Base-by-base conservation (phyloP, 2,329 filamentous ascomycete genomes). In the Cladosporium sp. region DNA sequence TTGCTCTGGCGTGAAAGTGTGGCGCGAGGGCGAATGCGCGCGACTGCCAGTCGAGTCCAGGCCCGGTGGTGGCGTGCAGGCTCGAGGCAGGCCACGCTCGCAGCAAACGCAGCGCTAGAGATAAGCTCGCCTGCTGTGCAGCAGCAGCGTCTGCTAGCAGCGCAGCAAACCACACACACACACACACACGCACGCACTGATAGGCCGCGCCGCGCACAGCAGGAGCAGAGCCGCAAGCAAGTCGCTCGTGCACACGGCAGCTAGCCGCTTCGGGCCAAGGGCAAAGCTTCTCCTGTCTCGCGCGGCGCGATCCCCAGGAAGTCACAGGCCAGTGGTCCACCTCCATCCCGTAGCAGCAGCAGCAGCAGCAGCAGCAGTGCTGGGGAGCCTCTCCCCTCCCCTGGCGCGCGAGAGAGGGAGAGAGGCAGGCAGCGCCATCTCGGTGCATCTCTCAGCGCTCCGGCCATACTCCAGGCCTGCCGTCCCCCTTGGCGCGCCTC, bases 91-190 rank as follows among this genome's bases (percentile, higher is more conserved):
- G 12, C 22, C 44, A 48, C 15, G 45, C 19, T 48, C 12, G 17
- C 45, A 39, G 28, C 17, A 39, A 15, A 15, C 36, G 36, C 45
- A 15, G 17, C 25, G 25, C 45, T 48, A 48, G 25, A 34, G 45
- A 48, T 48, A 48, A 48, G 45, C 45, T 48, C 45, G 45, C 24
- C 28, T n/a, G n/a, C n/a, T n/a, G n/a, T n/a, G 45, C n/a, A 9
- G n/a, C n/a, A 25, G 13, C 25, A 25, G 42, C 42, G 42, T 22
- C 22, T 22, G 28, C 28, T 10, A 32, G 28, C 28, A n/a, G n/a
- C n/a, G n/a, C n/a, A n/a, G n/a, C n/a, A n/a, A n/a, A n/a, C n/a
- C n/a, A n/a, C n/a, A n/a, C n/a, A n/a, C n/a, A n/a, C n/a, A n/a
- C n/a, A n/a, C n/a, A n/a, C n/a, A n/a, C n/a, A n/a, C n/a, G n/a